phyloP scores from a whole-genome alignment of 2,329 filamentous ascomycete species.

The Lomentospora prolificans region DNA sequence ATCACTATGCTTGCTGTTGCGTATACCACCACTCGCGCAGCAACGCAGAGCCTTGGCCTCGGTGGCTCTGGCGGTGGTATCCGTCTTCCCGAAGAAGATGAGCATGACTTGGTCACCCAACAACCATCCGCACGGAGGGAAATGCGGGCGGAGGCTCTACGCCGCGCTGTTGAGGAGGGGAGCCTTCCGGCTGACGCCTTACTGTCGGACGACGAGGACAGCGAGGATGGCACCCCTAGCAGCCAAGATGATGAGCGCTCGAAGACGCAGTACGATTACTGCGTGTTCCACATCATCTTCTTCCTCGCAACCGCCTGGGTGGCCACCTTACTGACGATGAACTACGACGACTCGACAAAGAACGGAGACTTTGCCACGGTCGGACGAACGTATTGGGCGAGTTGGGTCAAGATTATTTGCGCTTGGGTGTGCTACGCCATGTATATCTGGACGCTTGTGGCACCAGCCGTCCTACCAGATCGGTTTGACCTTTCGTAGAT shows the following conservation, averaged over 20 bases:
- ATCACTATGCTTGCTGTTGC: conserved; percentile 95
- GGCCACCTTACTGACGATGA: conserved; percentile 73
- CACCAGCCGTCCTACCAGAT: conserved; percentile 76
- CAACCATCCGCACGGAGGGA: conserved; percentile 73
- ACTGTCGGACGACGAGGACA: conserved; percentile 60
- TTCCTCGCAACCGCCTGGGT: conserved; percentile 95
- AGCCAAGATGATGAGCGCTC: conserved; percentile 79
- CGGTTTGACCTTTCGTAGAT: conserved; percentile 57
- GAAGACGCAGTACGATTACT: conserved; percentile 91
- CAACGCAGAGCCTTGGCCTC: conserved; percentile 76
- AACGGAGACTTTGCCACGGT: conserved; percentile 79
- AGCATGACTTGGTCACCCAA: conserved; percentile 72
- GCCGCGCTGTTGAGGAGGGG: conserved; percentile 84
- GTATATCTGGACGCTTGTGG: conserved; percentile 87
- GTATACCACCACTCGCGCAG: conserved; percentile 93
- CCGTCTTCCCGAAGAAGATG: conserved; percentile 58
- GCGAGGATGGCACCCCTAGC: conserved; percentile 48
- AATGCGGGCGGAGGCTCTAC: conserved; percentile 86
- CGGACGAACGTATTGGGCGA: conserved; percentile 90
- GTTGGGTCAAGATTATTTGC: conserved; percentile 98
- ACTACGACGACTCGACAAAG: conserved; percentile 54
- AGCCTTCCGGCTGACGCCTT: conserved; percentile 85
- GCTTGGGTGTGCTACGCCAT: conserved; percentile 94
- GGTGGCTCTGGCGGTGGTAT: conserved; percentile 49
- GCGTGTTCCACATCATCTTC: conserved; percentile 95